Evolutionary conservation across 805 yeast species (phyloP).

Genomic region (Pichia paraexigua): DNA sequence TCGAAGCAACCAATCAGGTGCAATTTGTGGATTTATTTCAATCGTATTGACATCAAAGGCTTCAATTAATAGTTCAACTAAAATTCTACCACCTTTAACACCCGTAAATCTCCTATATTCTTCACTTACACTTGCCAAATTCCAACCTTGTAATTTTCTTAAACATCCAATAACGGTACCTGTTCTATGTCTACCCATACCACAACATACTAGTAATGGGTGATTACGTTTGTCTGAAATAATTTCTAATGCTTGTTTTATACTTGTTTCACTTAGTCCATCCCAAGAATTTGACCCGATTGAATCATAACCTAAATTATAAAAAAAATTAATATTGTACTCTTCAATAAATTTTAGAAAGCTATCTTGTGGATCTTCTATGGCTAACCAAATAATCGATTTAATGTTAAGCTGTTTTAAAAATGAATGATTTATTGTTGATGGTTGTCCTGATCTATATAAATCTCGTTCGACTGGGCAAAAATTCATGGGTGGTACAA

Average conservation of each 20-base stretch:
- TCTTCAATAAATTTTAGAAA: conserved; percentile 74
- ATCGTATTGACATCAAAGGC: conserved; percentile 46
- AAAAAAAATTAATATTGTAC: conserved; percentile 66
- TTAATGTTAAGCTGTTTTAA: conserved; percentile 63
- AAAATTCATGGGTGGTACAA: conserved; percentile 91
- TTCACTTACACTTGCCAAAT: conserved; percentile 83
- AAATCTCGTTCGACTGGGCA: conserved; percentile 87
- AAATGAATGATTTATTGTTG: conserved; percentile 86
- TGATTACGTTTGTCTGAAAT: conserved; percentile 66
- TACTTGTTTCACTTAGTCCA: conserved; percentile 76
- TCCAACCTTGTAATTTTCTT: conserved; percentile 94
- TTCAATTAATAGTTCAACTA: conserved; percentile 86
- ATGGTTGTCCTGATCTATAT: conserved; percentile 91
- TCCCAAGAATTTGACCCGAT: conserved; percentile 81
- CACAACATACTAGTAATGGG: conserved; percentile 89
- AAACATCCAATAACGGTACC: conserved; percentile 96
- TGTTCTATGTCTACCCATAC: conserved; percentile 97
- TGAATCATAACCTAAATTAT: conserved; percentile 60
- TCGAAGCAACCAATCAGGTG: conserved; percentile 41
- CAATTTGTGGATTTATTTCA: conserved; percentile 31
- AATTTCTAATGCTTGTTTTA: conserved; percentile 68
- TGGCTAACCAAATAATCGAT: conserved; percentile 88
- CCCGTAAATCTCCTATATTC: conserved; percentile 94
- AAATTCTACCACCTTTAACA: conserved; percentile 80
- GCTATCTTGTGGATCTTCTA: conserved; percentile 90